Evolutionary conservation across 1,284 basidiomycete genomes (phyloP).

Genomic region (Microbotryum silenes-acaulis): DNA sequence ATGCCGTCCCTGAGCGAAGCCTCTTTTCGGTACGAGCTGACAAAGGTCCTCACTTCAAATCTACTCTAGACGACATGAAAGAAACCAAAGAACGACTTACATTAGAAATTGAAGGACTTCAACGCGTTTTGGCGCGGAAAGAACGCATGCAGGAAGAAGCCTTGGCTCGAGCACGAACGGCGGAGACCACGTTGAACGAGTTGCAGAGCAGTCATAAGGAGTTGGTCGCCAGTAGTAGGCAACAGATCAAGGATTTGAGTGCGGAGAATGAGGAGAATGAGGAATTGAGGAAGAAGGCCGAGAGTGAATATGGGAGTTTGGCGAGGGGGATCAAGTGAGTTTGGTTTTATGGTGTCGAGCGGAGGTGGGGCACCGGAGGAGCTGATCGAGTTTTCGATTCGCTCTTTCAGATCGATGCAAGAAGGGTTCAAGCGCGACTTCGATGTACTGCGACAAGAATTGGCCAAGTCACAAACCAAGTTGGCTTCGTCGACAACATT

Average conservation of each 20-base stretch:
- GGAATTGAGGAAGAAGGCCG: slow-evolving; percentile 26
- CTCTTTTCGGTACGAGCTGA: slow-evolving; percentile 7
- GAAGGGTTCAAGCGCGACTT: slow-evolving; percentile 24
- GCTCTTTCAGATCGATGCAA: slow-evolving; percentile 8
- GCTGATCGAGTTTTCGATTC: too few species aligned
- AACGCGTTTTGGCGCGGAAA: slow-evolving; percentile 74
- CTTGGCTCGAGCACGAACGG: slow-evolving; percentile 37
- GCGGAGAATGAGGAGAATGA: slow-evolving; percentile 33
- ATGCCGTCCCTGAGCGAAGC: neutral
- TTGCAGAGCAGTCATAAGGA: slow-evolving; percentile 23
- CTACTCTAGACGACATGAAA: slow-evolving; percentile 65
- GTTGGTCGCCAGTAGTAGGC: slow-evolving; percentile 13
- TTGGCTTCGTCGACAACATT: slow-evolving; percentile 1
- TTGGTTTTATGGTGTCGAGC: too few species aligned
- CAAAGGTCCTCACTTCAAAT: neutral
- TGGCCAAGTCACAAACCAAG: slow-evolving; percentile 13
- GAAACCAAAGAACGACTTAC: slow-evolving; percentile 69
- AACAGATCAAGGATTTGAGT: slow-evolving; percentile 35
- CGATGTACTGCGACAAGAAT: slow-evolving; percentile 18
- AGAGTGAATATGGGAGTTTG: slow-evolving; percentile 28
- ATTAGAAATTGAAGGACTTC: slow-evolving; percentile 73
- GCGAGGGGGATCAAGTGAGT: slow-evolving; percentile 23
- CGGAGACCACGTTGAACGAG: slow-evolving; percentile 33
- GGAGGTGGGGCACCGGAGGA: neutral
- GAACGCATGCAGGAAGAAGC: slow-evolving; percentile 68